Percentiles rank a stretch among this genome's conserved stretches.
Conservation (phyloP, 108 stramenopile species). For the Conticribra guillardii region DNA sequence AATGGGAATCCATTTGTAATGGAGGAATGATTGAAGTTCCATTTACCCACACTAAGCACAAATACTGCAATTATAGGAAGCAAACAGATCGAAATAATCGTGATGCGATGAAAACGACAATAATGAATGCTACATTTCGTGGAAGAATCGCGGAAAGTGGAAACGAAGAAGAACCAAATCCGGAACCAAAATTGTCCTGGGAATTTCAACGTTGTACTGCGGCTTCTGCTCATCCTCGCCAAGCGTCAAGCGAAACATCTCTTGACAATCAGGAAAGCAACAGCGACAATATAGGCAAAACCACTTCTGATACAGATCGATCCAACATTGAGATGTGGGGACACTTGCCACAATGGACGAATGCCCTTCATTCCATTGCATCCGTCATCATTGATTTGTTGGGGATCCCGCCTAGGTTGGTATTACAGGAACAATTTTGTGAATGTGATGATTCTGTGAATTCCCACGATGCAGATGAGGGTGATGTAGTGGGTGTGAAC, state of each 20-base stretch:
- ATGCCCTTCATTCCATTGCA: conserved; percentile 50
- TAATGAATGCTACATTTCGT: conserved; percentile 38
- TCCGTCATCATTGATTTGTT: conserved; percentile 33
- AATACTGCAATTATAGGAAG: too few relatives aligned
- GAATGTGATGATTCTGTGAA: conserved; percentile 19
- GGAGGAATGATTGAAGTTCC: conserved; percentile 12
- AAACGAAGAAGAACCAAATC: conserved; percentile 14
- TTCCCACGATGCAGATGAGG: too few relatives aligned
- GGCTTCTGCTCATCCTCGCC: background rate
- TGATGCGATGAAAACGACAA: background rate
- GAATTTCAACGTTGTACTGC: conserved; percentile 42
- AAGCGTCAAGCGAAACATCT: background rate
- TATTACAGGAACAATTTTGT: conserved; percentile 33
- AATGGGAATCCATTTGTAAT: conserved; percentile 23
- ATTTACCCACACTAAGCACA: too few relatives aligned
- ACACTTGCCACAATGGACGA: conserved; percentile 28
- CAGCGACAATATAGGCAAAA: too few relatives aligned
- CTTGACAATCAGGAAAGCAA: too few relatives aligned
- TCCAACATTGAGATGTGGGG: background rate
- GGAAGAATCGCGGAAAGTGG: conserved; percentile 59
- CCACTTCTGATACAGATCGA: too few relatives aligned
- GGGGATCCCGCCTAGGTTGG: conserved; percentile 45
- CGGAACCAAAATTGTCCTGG: conserved; percentile 62
- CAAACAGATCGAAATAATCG: too few relatives aligned
- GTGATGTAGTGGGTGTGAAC: too few relatives aligned